These are phyloP conservation scores for Sclerotinia sclerotiorum DNA, from an alignment of 2,329 filamentous ascomycete species.

Conservation along the genomic window DNA sequence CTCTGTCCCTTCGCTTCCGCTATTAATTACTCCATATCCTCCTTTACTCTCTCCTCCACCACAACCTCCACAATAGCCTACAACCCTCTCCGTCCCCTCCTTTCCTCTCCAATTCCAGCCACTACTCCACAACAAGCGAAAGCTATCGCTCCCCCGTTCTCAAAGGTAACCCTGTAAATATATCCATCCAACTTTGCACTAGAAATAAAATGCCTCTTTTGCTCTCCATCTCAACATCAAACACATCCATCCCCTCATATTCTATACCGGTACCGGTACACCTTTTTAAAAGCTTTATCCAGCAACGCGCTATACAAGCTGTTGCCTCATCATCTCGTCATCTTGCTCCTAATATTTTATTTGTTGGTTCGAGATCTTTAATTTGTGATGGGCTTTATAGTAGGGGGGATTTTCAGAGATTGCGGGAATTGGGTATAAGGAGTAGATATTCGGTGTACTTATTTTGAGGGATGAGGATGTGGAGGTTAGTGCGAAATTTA, in stretches of 20 bases:
- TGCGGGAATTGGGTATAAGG: not conserved
- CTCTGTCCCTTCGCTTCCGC: not conserved
- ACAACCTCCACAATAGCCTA: constrained; percentile 1
- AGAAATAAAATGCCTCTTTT: not conserved
- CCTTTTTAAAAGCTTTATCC: constrained; percentile 8
- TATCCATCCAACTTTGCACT: not conserved
- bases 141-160: not conserved
- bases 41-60: not conserved
- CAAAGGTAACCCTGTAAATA: not conserved
- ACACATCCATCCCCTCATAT: not conserved
- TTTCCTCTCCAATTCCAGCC: not conserved
- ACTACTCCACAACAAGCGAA: not conserved
- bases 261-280: not conserved
- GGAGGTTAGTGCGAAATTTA: not conserved
- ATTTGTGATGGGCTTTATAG: not conserved
- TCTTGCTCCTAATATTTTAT: not conserved
- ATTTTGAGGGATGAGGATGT: not conserved
- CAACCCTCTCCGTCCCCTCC: not conserved
- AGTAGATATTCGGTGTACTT: not conserved
- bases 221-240: not conserved
- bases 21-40: no score
- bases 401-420: not conserved
- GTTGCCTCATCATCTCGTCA: not conserved
- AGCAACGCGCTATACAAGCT: constrained; percentile 1
- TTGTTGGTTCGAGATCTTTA: not conserved